Conservation (phyloP, 2,329 filamentous ascomycete genomes). For the Nemania abortiva region DNA sequence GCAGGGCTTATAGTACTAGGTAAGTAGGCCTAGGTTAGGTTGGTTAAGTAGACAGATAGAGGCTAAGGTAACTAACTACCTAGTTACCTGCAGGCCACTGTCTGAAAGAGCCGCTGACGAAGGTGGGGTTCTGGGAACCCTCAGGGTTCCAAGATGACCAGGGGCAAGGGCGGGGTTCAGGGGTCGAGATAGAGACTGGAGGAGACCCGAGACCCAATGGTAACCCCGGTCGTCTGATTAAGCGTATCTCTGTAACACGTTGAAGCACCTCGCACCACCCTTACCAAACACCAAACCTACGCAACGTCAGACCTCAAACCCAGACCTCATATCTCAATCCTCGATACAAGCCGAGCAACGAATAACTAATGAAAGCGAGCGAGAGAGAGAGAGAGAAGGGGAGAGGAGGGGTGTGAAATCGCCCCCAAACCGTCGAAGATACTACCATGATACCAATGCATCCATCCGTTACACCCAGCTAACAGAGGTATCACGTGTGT, state of each 20-base stretch:
- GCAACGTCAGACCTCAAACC: conserved; percentile 58
- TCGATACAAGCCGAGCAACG: conserved; percentile 34
- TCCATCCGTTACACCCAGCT: conserved; percentile 13
- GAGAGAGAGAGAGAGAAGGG: neutral
- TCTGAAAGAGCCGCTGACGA: conserved; percentile 18
- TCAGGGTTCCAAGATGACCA: conserved; percentile 43
- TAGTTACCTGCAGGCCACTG: too few species aligned
- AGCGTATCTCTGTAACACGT: conserved; percentile 56
- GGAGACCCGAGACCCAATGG: conserved; percentile 48
- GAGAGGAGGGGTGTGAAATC: too few species aligned
- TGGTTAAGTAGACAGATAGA: neutral
- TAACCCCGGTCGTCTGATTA: conserved; percentile 44
- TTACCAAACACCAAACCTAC: conserved; percentile 50
- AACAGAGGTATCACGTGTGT: conserved; percentile 30
- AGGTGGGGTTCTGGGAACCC: conserved; percentile 39
- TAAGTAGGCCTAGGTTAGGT: neutral
- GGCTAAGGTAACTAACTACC: too few species aligned
- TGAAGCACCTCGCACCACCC: conserved; percentile 51
- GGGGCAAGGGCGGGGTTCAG: conserved; percentile 35
- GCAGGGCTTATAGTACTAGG: too few species aligned
- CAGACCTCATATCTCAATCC: conserved; percentile 50
- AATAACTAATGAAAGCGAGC: neutral
- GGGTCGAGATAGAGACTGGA: conserved; percentile 35
- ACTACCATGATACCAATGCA: conserved; percentile 41
- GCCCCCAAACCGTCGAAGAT: conserved; percentile 8